These are phyloP conservation scores for Picea sitchensis DNA, from an alignment of 75 land plant genomes.

Conservation along the genomic window DNA sequence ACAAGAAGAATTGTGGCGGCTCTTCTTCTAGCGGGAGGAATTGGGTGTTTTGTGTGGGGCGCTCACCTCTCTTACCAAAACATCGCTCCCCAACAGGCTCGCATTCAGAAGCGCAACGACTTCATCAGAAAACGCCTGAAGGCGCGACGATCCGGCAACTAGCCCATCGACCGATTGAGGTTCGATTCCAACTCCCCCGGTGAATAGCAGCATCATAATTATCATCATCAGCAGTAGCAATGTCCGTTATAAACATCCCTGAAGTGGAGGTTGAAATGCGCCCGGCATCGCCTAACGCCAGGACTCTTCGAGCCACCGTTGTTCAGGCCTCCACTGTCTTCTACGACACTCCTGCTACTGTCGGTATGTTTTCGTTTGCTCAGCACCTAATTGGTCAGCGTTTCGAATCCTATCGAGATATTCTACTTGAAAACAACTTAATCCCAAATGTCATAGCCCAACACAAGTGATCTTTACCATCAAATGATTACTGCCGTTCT, in stretches of 20 bases:
- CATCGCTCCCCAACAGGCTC: constrained; percentile 47
- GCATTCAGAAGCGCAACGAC: constrained; percentile 34
- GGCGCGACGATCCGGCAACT: constrained; percentile 3
- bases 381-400: too few relatives aligned
- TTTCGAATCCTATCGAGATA: too few relatives aligned
- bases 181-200: background rate
- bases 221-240: too few relatives aligned
- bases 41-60: constrained; percentile 30
- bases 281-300: constrained; percentile 22
- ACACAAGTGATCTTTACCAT: too few relatives aligned
- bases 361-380: constrained; percentile 40
- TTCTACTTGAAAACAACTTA: too few relatives aligned
- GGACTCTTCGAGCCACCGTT: constrained; percentile 65
- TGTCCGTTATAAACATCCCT: background rate
- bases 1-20: background rate
- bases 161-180: background rate
- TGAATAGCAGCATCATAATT: background rate
- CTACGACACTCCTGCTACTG: constrained; percentile 53
- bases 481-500: too few relatives aligned
- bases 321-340: constrained; percentile 94
- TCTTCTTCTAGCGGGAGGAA: constrained; percentile 13
- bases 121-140: constrained; percentile 19
- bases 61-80: constrained; percentile 40
- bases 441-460: too few relatives aligned
- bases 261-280: constrained; percentile 70